Evolutionary conservation across 2,329 filamentous ascomycete species (phyloP), one percentile per base, ranked within the genome.

Genomic region (Claviceps pusilla): DNA sequence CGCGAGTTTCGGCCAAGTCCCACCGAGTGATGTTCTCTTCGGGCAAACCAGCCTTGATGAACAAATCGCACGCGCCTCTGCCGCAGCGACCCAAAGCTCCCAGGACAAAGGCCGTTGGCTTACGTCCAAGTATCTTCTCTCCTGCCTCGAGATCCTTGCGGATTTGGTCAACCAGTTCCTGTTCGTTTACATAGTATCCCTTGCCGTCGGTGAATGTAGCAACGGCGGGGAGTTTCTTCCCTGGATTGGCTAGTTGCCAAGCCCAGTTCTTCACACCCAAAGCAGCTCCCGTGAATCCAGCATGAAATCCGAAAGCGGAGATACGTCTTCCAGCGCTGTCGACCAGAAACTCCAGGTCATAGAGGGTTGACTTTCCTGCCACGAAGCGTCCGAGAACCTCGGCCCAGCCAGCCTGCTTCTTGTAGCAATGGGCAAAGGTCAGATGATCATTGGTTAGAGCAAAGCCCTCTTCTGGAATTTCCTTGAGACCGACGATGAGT

Each of bases 261-360:
- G 87, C 81, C 87, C 90, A 95, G 48, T 83, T 81, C 77, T 89
- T 79, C 43, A 94, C 69, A 31, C 85, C 87, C 52, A 90, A 73
- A 9, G 86, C 86, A 45, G 84, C 79, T 39, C 83, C 82, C 4
- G 85, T 82, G 65, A 87, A 93, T 24, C 87, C 88, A 35, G 87
- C 88, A 57, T 84, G 80, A 68, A 83, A 87, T 14, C 84, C 79
- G 62, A 89, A 88, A 1, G 83, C 82, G 9, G 84, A 83, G 1
- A 90, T 83, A 57, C 87, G 74, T 49, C 86, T 76, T 42, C 86
- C 86, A 35, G 73, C 76, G 59, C 83, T 79, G 60, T 94, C 85
- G 43, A 80, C 79, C 42, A 96, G 75, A 67, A 95, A 96, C 67
- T 95, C 90, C 42, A 96, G 78, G 64, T 96, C 90, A 56, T 89